Percentiles rank a stretch among this genome's conserved stretches.
phyloP scores from a whole-genome alignment of 1,139 yeast genomes.

The Nadsonia starkeyi-henricii region DNA sequence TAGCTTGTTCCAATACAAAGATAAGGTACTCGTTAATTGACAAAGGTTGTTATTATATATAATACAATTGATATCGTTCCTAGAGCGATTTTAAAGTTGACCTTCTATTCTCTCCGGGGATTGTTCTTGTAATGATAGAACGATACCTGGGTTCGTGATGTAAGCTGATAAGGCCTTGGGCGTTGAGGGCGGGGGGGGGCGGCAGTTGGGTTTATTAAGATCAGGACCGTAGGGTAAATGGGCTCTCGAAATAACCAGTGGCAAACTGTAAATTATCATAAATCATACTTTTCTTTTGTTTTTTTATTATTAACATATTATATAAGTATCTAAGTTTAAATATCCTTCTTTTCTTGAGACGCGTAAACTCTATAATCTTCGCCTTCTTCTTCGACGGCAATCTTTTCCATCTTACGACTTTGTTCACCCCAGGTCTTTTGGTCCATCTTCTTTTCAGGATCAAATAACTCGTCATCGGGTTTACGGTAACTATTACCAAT shows the following conservation, averaged over 20 bases:
- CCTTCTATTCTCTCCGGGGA: no score
- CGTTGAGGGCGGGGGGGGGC: no score
- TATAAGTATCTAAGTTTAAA: slow-evolving; percentile 7
- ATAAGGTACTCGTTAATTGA: not conserved
- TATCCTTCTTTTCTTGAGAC: slow-evolving; percentile 13
- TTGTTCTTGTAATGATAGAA: no score
- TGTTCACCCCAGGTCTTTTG: slow-evolving; percentile 60
- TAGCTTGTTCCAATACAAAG: no score
- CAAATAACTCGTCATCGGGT: slow-evolving; percentile 80
- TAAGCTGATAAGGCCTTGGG: no score
- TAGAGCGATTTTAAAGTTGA: no score
- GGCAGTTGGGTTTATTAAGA: no score
- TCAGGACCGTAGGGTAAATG: no score
- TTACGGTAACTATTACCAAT: slow-evolving; percentile 84
- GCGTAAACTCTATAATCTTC: slow-evolving; percentile 45
- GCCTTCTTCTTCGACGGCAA: slow-evolving; percentile 70
- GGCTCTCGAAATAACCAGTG: no score
- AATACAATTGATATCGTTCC: no score
- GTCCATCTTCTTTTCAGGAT: slow-evolving; percentile 43
- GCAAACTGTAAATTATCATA: not conserved
- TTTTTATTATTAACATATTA: not conserved
- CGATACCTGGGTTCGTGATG: no score
- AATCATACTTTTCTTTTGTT: not conserved
- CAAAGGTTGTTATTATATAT: no score
- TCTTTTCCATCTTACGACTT: slow-evolving; percentile 61